Percentiles rank a stretch among this genome's conserved stretches.
phyloP scores from a whole-genome alignment of 441 rosid genomes.

The Biscutella laevigata region DNA sequence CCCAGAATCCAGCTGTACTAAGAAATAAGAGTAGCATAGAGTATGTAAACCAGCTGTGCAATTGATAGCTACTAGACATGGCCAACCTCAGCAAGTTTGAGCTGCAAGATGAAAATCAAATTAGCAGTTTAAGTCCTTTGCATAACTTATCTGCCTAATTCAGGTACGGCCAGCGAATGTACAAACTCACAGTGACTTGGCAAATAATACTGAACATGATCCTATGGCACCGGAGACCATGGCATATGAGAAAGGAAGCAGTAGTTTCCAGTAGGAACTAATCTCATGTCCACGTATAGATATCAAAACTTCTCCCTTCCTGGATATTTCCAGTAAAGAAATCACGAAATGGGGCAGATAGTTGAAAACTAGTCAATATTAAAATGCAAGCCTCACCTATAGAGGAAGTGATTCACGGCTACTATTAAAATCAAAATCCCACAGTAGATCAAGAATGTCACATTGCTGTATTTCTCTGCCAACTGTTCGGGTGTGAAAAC shows the following conservation, averaged over 20 bases:
- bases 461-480: slow-evolving; percentile 87
- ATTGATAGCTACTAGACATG: slow-evolving; percentile 72
- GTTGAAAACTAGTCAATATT: background rate
- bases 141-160: background rate
- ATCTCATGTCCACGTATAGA: slow-evolving; percentile 65
- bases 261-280: slow-evolving; percentile 69
- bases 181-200: slow-evolving; percentile 85
- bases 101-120: slow-evolving; percentile 22
- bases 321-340: slow-evolving; percentile 24
- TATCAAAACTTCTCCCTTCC: slow-evolving; percentile 79
- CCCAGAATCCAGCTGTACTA: slow-evolving; percentile 98
- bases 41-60: slow-evolving; percentile 97
- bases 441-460: slow-evolving; percentile 78
- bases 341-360: background rate
- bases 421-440: slow-evolving; percentile 58
- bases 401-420: slow-evolving; percentile 59
- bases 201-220: slow-evolving; percentile 91
- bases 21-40: slow-evolving; percentile 87
- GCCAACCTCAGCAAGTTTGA: slow-evolving; percentile 76
- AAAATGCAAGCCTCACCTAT: slow-evolving; percentile 43
- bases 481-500: slow-evolving; percentile 92
- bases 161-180: background rate
- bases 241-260: slow-evolving; percentile 94
- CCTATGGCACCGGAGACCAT: slow-evolving; percentile 95
- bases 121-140: slow-evolving; percentile 4